phyloP scores from a whole-genome alignment of 2,329 filamentous ascomycete species.

The Colletotrichum incanum region DNA sequence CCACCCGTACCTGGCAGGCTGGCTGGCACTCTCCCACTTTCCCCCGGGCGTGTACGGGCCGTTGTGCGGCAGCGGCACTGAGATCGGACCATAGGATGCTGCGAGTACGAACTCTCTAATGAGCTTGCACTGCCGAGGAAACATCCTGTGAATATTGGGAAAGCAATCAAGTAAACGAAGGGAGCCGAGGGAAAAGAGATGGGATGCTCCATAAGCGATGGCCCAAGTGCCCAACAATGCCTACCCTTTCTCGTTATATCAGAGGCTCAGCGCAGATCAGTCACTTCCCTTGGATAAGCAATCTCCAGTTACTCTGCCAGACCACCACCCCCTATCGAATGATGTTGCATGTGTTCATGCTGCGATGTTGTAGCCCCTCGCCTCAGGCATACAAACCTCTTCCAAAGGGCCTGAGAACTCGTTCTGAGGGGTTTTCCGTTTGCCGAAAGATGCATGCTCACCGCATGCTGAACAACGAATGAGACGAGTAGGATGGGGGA shows the following conservation, averaged over 20 bases:
- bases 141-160: constrained; percentile 17
- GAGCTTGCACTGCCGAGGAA: constrained; percentile 35
- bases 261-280: not conserved
- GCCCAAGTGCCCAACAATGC: not conserved
- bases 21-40: not conserved
- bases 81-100: constrained; percentile 33
- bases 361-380: not conserved
- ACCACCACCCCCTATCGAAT: not conserved
- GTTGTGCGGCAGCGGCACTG: constrained; percentile 32
- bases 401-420: not conserved
- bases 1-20: constrained; percentile 8
- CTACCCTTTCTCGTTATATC: not conserved
- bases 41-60: constrained; percentile 32
- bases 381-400: not conserved
- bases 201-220: constrained; percentile 13
- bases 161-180: constrained; percentile 25
- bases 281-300: not conserved
- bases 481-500: not conserved
- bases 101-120: constrained; percentile 37
- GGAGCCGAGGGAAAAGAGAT: constrained; percentile 10
- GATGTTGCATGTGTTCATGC: constrained; percentile 13
- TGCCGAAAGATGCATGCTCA: constrained; percentile 33
- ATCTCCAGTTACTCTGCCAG: not conserved
- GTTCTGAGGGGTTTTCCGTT: constrained; percentile 18
- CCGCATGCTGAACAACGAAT: constrained; percentile 13